A percentile compares a stretch with the other conserved stretches of the same genome.
Evolutionary conservation across 345 rosid species (phyloP).

Genomic region (thale cress (Arabidopsis thaliana)): DNA sequence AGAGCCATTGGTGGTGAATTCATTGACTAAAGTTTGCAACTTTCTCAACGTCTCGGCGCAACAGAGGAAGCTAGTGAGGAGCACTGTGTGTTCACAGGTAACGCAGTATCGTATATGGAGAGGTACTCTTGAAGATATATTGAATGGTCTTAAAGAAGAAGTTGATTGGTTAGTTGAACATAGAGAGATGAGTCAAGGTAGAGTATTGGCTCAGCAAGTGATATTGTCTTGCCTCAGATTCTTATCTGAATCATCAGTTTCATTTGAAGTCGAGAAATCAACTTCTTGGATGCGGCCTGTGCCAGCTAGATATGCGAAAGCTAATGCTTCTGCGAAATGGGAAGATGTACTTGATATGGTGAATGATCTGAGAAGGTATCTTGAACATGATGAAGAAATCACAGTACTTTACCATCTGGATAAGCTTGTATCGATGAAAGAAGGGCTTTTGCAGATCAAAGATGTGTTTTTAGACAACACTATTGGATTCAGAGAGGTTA

Average conservation of each 20-base stretch:
- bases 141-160: constrained; percentile 64
- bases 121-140: constrained; percentile 62
- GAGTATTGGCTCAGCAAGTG: constrained; percentile 68
- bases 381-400: constrained; percentile 45
- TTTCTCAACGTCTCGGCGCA: constrained; percentile 70
- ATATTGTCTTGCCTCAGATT: constrained; percentile 63
- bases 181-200: constrained; percentile 48
- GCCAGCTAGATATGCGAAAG: constrained; percentile 48
- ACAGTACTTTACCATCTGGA: constrained; percentile 52
- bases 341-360: constrained; percentile 86
- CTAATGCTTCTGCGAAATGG: constrained; percentile 56
- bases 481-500: constrained; percentile 71
- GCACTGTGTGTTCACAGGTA: constrained; percentile 65
- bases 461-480: constrained; percentile 66
- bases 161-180: constrained; percentile 49
- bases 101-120: constrained; percentile 76
- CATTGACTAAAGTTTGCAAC: constrained; percentile 62
- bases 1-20: constrained; percentile 59
- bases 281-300: constrained; percentile 75
- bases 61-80: constrained; percentile 68
- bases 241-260: constrained; percentile 55
- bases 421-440: constrained; percentile 81
- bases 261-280: constrained; percentile 48
- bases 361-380: constrained; percentile 61
- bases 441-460: constrained; percentile 74